Conservation (phyloP, 495 filamentous ascomycete species). For the Neurospora discreta region DNA sequence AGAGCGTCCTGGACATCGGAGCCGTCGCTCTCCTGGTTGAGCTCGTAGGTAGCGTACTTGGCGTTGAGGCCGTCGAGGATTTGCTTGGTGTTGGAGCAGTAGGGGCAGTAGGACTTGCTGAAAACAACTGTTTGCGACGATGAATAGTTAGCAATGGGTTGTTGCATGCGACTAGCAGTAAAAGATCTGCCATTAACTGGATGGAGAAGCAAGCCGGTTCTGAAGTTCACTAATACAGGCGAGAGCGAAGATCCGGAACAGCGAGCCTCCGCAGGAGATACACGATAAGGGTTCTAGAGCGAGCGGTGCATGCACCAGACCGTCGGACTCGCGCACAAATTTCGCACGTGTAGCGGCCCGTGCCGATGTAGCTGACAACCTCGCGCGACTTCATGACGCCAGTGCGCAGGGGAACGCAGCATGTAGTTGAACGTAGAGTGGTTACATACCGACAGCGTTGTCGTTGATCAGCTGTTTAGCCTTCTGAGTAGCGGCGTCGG, state of each 20-base stretch:
- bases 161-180: not conserved
- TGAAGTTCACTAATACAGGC: not conserved
- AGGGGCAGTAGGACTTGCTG: slow-evolving; percentile 95
- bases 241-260: not conserved
- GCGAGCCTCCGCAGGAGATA: not conserved
- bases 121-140: slow-evolving; percentile 58
- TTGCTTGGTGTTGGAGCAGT: slow-evolving; percentile 71
- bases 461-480: slow-evolving; percentile 83
- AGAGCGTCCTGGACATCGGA: slow-evolving; percentile 75
- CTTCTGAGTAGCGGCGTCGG: slow-evolving; percentile 80
- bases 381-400: not conserved
- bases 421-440: not conserved
- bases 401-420: not conserved
- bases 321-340: not conserved
- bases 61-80: slow-evolving; percentile 58
- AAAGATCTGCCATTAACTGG: not conserved
- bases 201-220: not conserved
- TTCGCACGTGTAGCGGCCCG: not conserved
- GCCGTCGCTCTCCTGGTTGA: slow-evolving; percentile 80
- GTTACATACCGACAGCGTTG: slow-evolving; percentile 69
- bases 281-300: not conserved
- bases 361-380: not conserved
- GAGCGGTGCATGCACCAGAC: not conserved
- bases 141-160: not conserved
- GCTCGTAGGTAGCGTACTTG: slow-evolving; percentile 64